A percentile compares a stretch with the other conserved stretches of the same genome.
These are phyloP conservation scores for Capsicum pubescens DNA, from an alignment of 257 asterid species.

Conservation along the genomic window DNA sequence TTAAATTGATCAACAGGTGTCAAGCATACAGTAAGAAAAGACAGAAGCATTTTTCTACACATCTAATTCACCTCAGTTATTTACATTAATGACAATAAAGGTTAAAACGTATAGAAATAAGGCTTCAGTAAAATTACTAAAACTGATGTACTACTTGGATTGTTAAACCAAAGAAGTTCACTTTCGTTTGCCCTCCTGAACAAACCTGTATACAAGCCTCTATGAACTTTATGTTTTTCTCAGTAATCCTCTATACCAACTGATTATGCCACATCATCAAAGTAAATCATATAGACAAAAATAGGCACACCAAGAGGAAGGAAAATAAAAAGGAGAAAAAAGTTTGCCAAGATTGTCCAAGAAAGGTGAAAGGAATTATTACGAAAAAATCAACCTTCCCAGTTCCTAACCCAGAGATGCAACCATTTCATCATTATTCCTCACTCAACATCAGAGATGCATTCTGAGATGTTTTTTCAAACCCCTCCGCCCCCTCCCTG, in stretches of 20 bases:
- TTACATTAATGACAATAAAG: neutral
- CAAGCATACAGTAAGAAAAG: neutral
- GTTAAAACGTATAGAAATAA: neutral
- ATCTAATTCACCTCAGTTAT: neutral
- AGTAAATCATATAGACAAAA: neutral
- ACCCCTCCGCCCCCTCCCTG: neutral
- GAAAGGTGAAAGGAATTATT: neutral
- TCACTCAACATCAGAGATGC: conserved; percentile 10
- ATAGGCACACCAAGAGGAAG: neutral
- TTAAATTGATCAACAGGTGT: conserved; percentile 4
- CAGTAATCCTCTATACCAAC: neutral
- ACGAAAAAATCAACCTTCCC: neutral
- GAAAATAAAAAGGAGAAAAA: neutral
- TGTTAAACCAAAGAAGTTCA: neutral
- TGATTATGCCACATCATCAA: neutral
- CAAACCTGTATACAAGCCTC: neutral
- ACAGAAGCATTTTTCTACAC: neutral
- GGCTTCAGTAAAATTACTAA: neutral
- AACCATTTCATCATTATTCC: neutral
- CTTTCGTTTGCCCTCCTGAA: neutral
- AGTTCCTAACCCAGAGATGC: conserved; percentile 9
- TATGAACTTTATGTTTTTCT: neutral
- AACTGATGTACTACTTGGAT: neutral
- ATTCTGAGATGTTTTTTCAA: neutral
- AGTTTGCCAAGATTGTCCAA: neutral